A percentile compares a stretch with the other conserved stretches of the same genome.
These are phyloP conservation scores for Alternaria sp. DNA, from an alignment of 2,329 filamentous ascomycete genomes.

Conservation along the genomic window DNA sequence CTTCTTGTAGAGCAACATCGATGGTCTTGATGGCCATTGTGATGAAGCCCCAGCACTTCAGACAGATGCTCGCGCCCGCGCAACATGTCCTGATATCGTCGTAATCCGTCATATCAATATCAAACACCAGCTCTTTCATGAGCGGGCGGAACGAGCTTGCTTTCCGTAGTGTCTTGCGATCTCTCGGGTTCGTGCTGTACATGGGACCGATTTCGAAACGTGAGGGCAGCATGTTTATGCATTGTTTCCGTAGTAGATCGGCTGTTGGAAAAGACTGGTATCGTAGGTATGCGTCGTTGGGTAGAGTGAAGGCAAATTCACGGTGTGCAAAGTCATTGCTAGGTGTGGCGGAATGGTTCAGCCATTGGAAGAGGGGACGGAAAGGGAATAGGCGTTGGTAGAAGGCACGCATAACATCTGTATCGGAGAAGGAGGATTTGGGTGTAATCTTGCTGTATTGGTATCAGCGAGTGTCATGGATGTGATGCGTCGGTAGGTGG, in stretches of 20 bases:
- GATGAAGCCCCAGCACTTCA: constrained; percentile 95
- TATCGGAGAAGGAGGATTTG: constrained; percentile 66
- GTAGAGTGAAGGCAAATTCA: constrained; percentile 95
- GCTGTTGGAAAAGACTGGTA: constrained; percentile 82
- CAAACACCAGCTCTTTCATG: constrained; percentile 94
- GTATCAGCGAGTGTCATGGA: constrained; percentile 28
- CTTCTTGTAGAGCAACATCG: constrained; percentile 84
- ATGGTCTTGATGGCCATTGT: constrained; percentile 97
- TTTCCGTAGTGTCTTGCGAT: constrained; percentile 86
- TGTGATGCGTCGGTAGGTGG: neutral
- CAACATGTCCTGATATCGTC: constrained; percentile 97
- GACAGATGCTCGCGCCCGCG: constrained; percentile 89
- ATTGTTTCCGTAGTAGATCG: constrained; percentile 85
- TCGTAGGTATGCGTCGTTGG: constrained; percentile 88
- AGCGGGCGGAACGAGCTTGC: constrained; percentile 83
- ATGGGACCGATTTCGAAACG: constrained; percentile 99
- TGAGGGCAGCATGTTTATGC: constrained; percentile 84
- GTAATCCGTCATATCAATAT: constrained; percentile 99
- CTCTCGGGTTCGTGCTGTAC: constrained; percentile 91
- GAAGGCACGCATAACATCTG: constrained; percentile 88
- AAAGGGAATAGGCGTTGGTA: constrained; percentile 97
- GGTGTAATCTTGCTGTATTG: constrained; percentile 49
- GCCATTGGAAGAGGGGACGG: constrained; percentile 94
- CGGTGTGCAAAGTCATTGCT: constrained; percentile 89
- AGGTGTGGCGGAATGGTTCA: constrained; percentile 89